Percentiles rank a stretch among this genome's conserved stretches.
Conservation (phyloP, 441 rosid genomes). For the Omphalea diandra region DNA sequence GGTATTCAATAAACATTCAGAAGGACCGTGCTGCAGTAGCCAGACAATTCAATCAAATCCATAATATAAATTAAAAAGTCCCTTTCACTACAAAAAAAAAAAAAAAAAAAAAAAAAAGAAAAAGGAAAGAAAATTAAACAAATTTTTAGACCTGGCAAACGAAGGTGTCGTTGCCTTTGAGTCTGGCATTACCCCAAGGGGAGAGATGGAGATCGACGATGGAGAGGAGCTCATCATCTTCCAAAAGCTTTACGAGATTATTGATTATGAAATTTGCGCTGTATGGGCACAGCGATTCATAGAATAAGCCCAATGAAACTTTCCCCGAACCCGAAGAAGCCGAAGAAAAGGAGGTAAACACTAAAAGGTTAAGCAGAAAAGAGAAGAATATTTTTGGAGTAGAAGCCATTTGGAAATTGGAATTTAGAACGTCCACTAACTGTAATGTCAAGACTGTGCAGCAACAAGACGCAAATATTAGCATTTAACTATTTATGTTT, state of each 20-base stretch:
- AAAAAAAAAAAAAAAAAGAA: neutral
- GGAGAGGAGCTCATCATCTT: constrained; percentile 56
- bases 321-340: constrained; percentile 32
- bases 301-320: constrained; percentile 62
- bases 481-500: too few relatives aligned
- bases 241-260: constrained; percentile 47
- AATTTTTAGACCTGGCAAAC: constrained; percentile 62
- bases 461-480: too few relatives aligned
- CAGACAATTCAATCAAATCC: neutral
- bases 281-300: constrained; percentile 83
- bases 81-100: neutral
- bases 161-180: constrained; percentile 48
- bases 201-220: constrained; percentile 65
- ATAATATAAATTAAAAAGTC: neutral
- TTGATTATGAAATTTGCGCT: constrained; percentile 65
- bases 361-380: constrained; percentile 6
- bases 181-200: constrained; percentile 84
- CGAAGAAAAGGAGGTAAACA: constrained; percentile 23
- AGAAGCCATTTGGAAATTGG: constrained; percentile 28
- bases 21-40: constrained; percentile 69
- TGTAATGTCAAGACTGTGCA: too few relatives aligned
- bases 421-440: too few relatives aligned
- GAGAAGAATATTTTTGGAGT: constrained; percentile 6
- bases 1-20: constrained; percentile 77
- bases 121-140: neutral